Evolutionary conservation across 2,329 filamentous ascomycete species (phyloP).

Genomic region (Cercospora zeae-maydis): DNA sequence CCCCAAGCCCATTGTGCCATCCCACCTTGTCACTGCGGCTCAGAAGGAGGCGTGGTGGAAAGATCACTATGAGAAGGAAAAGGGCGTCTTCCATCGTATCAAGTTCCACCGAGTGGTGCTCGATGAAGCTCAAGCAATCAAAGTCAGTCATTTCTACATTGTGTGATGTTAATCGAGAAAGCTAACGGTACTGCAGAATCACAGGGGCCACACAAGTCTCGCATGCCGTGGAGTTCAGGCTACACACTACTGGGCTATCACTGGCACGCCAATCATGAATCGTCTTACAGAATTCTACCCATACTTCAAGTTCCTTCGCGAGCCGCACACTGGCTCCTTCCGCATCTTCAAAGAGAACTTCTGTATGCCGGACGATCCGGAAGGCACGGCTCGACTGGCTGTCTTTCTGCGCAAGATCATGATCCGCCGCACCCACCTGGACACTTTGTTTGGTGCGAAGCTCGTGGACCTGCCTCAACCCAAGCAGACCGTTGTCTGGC

Average conservation of each 20-base stretch:
- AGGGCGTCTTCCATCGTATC: slow-evolving; percentile 41
- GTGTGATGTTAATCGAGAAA: neutral
- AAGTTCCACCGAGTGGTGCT: slow-evolving; percentile 61
- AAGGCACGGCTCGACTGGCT: slow-evolving; percentile 38
- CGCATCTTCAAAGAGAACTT: slow-evolving; percentile 46
- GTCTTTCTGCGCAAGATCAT: slow-evolving; percentile 47
- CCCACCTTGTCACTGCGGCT: slow-evolving; percentile 37
- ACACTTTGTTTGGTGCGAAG: slow-evolving; percentile 51
- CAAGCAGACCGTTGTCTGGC: slow-evolving; percentile 40
- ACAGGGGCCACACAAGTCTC: slow-evolving; percentile 40
- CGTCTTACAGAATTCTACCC: slow-evolving; percentile 35
- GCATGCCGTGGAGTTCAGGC: slow-evolving; percentile 45
- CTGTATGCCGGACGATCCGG: slow-evolving; percentile 31
- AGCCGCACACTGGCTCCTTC: slow-evolving; percentile 41
- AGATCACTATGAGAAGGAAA: slow-evolving; percentile 29
- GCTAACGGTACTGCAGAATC: slow-evolving; percentile 39
- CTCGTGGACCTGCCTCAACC: slow-evolving; percentile 55
- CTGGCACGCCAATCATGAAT: slow-evolving; percentile 44
- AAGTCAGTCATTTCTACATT: slow-evolving; percentile 42
- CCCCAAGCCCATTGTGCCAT: slow-evolving; percentile 41
- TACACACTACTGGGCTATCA: slow-evolving; percentile 42
- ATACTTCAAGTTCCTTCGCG: slow-evolving; percentile 46
- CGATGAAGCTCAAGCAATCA: slow-evolving; percentile 97
- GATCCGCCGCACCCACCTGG: slow-evolving; percentile 54
- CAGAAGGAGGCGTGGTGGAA: slow-evolving; percentile 43